Evolutionary conservation across 495 filamentous ascomycete genomes (phyloP), one percentile per base, ranked within the genome.

Genomic region (Trichoderma asperelloides): DNA sequence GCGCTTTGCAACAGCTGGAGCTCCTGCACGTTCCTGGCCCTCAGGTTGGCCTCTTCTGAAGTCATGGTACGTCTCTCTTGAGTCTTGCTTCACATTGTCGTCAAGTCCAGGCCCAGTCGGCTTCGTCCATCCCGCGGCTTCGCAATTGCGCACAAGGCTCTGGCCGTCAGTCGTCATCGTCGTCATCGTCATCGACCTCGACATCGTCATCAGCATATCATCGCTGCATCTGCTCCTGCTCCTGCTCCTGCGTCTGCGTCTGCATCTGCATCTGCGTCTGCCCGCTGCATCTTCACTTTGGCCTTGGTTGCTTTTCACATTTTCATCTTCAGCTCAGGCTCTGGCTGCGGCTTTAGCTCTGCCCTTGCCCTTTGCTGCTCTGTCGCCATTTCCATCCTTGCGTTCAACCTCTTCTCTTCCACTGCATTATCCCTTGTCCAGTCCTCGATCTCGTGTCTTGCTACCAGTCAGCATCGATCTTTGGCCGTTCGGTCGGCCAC

Each of bases 11-110:
- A 27, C 55, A 28, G 55, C 55, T 15, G 55, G 55, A 60, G 55
- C 55, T 60, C 25, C 55, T 60, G 55, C 55, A 28, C 55, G 55
- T 60, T 51, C 55, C 27, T 60, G 55, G 55, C 55, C 55, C 55
- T 60, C 25, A 16, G 55, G 55, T 25, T 25, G 55, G 55, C 27
- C 25, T 7, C n/a, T 60, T 15, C 25, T 60, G 55, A 28, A 60
- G 28, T 60, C 55, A 60, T 60, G 55, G 55, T 60, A 60, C 55
- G 55, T 60, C 55, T 28, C 25, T 60, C 25, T 30, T 28, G 23
- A 23, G 8, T 30, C 25, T 60, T 60, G 12, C 55, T 60, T 30
- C 25, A 28, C 55, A 13, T 60, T 60, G 11, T 23, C 27, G 11
- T 30, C 27, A 25, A 16, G 25, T 60, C 55, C 23, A 28, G 23